phyloP scores from a whole-genome alignment of 257 asterid species.

The Eucommia ulmoides region DNA sequence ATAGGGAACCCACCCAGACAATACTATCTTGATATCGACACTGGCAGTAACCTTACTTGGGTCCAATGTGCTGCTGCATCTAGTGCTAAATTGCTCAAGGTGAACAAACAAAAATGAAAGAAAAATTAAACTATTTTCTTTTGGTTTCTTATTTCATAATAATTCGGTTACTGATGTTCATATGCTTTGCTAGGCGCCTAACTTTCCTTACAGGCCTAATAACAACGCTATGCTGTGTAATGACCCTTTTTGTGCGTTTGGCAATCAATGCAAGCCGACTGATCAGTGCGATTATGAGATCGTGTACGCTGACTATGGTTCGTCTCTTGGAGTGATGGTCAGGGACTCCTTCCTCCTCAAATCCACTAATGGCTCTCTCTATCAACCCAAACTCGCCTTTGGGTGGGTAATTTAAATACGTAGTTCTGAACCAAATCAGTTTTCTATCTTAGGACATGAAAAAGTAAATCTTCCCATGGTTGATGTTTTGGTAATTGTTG shows the following conservation, averaged over 20 bases:
- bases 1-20: slow-evolving; percentile 1
- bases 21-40: background rate
- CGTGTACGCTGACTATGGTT: background rate
- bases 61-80: slow-evolving; percentile 1
- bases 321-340: slow-evolving; percentile 1
- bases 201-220: background rate
- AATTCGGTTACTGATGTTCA: background rate
- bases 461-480: no score
- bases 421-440: no score
- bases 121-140: background rate
- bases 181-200: background rate
- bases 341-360: background rate
- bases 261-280: background rate
- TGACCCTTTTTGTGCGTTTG: background rate
- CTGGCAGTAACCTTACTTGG: slow-evolving; percentile 2
- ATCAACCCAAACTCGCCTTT: background rate
- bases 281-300: slow-evolving; percentile 1
- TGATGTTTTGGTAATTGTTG: no score
- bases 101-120: background rate
- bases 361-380: background rate
- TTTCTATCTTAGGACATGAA: no score
- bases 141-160: no score
- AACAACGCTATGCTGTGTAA: background rate
- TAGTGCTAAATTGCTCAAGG: background rate
- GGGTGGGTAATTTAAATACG: slow-evolving; percentile 1